Conservation (phyloP, 768 basidiomycete species). For the Coprinellus micaceus region DNA sequence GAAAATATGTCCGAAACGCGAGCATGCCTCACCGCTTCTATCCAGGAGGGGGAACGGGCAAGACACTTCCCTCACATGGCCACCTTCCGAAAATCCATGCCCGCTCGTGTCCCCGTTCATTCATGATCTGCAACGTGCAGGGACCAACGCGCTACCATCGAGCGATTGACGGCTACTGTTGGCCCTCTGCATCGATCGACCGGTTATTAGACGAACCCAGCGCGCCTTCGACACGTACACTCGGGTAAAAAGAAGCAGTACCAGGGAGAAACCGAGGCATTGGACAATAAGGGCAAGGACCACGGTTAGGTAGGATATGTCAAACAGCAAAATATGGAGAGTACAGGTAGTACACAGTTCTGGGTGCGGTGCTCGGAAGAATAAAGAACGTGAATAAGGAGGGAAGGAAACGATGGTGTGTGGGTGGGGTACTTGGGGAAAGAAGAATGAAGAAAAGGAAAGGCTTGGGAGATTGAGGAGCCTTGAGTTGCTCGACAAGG, state of each 20-base stretch:
- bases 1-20: no score
- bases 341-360: constrained; percentile 22
- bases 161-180: not conserved
- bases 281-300: not conserved
- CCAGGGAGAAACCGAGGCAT: not conserved
- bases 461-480: constrained; percentile 13
- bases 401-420: constrained; percentile 19
- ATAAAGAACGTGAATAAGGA: constrained; percentile 17
- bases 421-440: not conserved
- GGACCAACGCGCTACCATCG: not conserved
- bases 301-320: constrained; percentile 3
- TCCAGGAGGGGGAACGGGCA: no score
- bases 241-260: not conserved
- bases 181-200: not conserved
- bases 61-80: no score
- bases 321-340: constrained; percentile 15
- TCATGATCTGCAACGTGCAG: not conserved
- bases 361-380: constrained; percentile 6
- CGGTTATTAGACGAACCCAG: not conserved
- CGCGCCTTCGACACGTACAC: no score
- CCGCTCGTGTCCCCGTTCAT: not conserved
- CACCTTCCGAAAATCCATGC: not conserved
- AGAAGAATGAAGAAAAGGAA: constrained; percentile 19
- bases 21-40: no score
- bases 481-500: constrained; percentile 10